Evolutionary conservation across 441 rosid genomes (phyloP), one percentile per base, ranked within the genome.

Genomic region (Hypseocharis bilobata): DNA sequence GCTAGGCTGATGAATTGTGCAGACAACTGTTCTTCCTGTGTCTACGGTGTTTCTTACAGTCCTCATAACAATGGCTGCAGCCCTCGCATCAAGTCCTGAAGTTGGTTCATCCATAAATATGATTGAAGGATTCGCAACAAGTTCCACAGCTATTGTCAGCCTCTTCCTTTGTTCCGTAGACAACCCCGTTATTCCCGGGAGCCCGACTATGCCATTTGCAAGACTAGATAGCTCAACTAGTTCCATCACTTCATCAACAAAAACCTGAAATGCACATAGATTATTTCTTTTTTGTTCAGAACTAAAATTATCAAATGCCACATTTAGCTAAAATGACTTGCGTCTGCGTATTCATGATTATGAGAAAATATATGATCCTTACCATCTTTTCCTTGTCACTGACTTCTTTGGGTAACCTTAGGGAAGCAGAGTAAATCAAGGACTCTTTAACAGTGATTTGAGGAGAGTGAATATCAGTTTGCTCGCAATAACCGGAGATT

Each of bases 401-500:
- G 65, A 93, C 84, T 65, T 90, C 94, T 65, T 79, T 79, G 0
- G 94, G 88, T 38, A 89, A 85, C 60, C 96, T 82, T 23, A 92
- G 94, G 77, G 84, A 92, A 20, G 94, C 96, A 0, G 98, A 92
- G 83, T 73, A 89, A 27, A 92, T 83, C 73, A 92, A 81, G 32
- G 96, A 92, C 66, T 88, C 96, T 71, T 60, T 74, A n/a, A 92
- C 78, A 10, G 96, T 92, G 64, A 92, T 96, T 83, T 89, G 96
- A 0, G 98, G 96, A 0, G 98, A 92, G 67, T 92, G 98, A 52
- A 89, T 88, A 59, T 92, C 96, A 0, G 38, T 88, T 64, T 92
- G 98, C 63, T 92, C 98, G 69, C 97, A 92, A 42, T 92, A 92
- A 57, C 98, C 97, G 0, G 95, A 90, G 80, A 92, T 83, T 78